These are phyloP conservation scores for Turnera subulata DNA, from an alignment of 345 rosid genomes.

Conservation along the genomic window DNA sequence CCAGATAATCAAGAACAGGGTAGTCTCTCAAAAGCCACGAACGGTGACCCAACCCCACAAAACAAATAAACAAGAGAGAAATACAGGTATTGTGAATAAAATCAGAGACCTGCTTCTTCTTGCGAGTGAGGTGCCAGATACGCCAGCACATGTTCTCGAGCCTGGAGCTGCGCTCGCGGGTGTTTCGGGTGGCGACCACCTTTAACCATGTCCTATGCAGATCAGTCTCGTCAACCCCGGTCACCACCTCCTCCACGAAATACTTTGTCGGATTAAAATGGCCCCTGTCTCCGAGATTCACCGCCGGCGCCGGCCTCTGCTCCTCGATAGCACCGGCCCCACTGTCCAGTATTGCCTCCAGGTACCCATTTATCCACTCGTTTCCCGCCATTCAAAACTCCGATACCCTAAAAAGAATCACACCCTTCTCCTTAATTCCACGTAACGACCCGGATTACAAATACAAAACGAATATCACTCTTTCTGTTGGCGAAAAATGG, in stretches of 20 bases:
- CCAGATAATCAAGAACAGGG: too few species aligned
- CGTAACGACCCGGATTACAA: not conserved
- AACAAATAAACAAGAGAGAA: not conserved
- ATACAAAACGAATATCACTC: too few species aligned
- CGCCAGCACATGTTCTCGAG: slow-evolving; percentile 99
- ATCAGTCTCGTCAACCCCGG: slow-evolving; percentile 90
- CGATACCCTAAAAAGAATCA: not conserved
- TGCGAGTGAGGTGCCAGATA: slow-evolving; percentile 97
- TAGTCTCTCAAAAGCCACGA: too few species aligned
- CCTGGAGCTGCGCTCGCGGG: slow-evolving; percentile 88
- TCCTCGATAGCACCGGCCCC: slow-evolving; percentile 62
- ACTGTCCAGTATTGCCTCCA: slow-evolving; percentile 88
- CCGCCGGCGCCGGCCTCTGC: slow-evolving; percentile 33
- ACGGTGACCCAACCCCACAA: not conserved
- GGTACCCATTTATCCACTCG: slow-evolving; percentile 95
- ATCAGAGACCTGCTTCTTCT: slow-evolving; percentile 81
- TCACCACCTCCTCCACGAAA: slow-evolving; percentile 93
- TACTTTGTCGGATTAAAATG: slow-evolving; percentile 85
- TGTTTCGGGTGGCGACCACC: slow-evolving; percentile 90
- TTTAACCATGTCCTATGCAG: slow-evolving; percentile 89
- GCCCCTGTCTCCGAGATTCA: slow-evolving; percentile 41
- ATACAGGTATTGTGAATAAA: not conserved
- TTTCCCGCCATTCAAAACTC: slow-evolving; percentile 62
- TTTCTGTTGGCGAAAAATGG: too few species aligned
- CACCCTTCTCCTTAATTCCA: not conserved